Base-by-base conservation (phyloP, 2,329 filamentous ascomycete genomes). In the Fusarium sp. region DNA sequence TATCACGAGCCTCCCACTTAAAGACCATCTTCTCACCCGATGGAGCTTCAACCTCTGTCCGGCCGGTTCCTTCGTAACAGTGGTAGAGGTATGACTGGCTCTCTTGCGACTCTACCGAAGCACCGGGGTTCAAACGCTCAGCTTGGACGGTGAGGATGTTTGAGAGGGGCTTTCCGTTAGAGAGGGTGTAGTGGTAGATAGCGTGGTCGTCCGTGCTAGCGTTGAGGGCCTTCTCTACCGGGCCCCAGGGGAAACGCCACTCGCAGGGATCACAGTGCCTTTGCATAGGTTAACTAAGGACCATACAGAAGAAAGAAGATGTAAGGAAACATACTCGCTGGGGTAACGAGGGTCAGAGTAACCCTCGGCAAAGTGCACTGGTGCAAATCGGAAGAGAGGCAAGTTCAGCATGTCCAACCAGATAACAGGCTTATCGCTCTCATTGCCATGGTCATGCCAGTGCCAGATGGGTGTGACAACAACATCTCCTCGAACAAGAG, bases 361-460 rank as follows among this genome's bases (percentile, higher is more conserved):
- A 59, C 87, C 84, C 78, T 90, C 83, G 2, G 87, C 86, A 70
- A 90, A 90, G 72, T 90, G 85, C 1, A 88, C 85, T 0, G 86
- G 86, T 4, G 85, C 84, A 68, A 85, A 85, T 1, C 81, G 79
- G 74, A 88, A 90, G 4, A 84, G 79, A 0, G 88, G 88, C 2
- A 90, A 76, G 78, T 90, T 87, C 1, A 91, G 77, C 5, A 85
- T 87, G 74, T 90, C 89, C 1, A 91, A 81, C 89, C 89, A 91
- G 31, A 91, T 85, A 77, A 90, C 86, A 0, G 87, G 87, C 2
- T 82, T 82, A 1, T 82, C 81, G 10, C 87, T 86, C 65, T 90
- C 87, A 56, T 90, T 90, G 4, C 89, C 89, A 65, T 91, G 88
- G 67, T 90, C 89, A 68, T 90, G 88, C 84, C 87, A 90, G 74